A percentile compares a stretch with the other conserved stretches of the same genome.
These are phyloP conservation scores for Fraxinus dipetala DNA, from an alignment of 305 asterid species.

Conservation along the genomic window DNA sequence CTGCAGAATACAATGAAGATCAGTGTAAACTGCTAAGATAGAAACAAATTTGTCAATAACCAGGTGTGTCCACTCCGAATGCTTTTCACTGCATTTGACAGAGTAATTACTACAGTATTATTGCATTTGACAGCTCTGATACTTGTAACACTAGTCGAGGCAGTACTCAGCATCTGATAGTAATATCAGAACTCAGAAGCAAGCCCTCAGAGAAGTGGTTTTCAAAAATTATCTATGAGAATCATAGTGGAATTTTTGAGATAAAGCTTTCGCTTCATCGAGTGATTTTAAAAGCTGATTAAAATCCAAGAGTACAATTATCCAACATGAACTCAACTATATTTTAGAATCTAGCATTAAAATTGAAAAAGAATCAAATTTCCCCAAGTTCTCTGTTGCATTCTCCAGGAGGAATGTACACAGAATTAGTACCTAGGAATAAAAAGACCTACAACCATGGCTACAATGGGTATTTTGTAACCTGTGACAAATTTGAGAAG, in stretches of 20 bases:
- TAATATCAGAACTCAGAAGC: neutral
- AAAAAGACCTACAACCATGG: neutral
- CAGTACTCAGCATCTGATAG: neutral
- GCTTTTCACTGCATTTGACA: neutral
- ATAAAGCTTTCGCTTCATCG: neutral
- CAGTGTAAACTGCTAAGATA: neutral
- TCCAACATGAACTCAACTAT: neutral
- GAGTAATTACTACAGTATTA: neutral
- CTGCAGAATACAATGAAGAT: neutral
- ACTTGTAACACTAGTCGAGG: neutral
- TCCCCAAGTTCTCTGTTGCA: neutral
- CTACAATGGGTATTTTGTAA: neutral
- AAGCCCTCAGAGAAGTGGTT: neutral
- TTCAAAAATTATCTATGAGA: neutral
- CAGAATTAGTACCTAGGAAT: neutral
- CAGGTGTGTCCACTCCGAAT: neutral
- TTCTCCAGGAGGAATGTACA: neutral
- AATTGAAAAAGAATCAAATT: neutral
- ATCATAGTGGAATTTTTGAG: neutral
- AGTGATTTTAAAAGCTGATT: neutral
- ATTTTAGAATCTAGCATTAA: neutral
- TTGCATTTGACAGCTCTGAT: neutral
- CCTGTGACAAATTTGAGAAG: neutral
- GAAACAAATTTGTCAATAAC: neutral
- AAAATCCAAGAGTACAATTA: neutral